Conservation (phyloP, 1,139 yeast genomes). For the Scheffersomyces segobiensis region DNA sequence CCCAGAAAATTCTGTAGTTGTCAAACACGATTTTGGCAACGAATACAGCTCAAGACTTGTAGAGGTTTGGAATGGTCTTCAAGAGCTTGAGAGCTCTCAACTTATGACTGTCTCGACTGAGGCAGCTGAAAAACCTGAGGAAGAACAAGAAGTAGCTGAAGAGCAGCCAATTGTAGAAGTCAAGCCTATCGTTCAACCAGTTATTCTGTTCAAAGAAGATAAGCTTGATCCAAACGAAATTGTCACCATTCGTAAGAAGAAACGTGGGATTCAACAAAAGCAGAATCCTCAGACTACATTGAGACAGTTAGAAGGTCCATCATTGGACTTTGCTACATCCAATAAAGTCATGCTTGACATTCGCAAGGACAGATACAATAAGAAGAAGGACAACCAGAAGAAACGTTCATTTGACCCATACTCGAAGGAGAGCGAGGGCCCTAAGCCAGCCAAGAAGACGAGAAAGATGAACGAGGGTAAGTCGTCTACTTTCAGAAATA, state of each 20-base stretch:
- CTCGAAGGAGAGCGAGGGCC: slow-evolving; percentile 45
- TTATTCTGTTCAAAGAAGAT: slow-evolving; percentile 1
- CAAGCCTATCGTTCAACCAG: slow-evolving; percentile 3
- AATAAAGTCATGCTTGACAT: slow-evolving; percentile 46
- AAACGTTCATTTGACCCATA: slow-evolving; percentile 66
- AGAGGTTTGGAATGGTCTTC: slow-evolving; percentile 18
- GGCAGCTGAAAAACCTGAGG: slow-evolving; percentile 7
- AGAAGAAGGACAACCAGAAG: slow-evolving; percentile 25
- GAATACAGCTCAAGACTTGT: slow-evolving; percentile 17
- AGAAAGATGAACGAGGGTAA: slow-evolving; percentile 44
- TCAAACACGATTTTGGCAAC: slow-evolving; percentile 19
- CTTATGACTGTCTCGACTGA: slow-evolving; percentile 2
- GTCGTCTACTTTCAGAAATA: slow-evolving; percentile 47
- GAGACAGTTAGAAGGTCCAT: slow-evolving; percentile 13
- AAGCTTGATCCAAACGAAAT: slow-evolving; percentile 49
- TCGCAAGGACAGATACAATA: slow-evolving; percentile 17
- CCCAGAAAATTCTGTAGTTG: slow-evolving; percentile 11
- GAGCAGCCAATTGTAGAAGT: slow-evolving; percentile 6
- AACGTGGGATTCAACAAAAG: slow-evolving; percentile 11
- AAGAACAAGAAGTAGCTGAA: slow-evolving; percentile 5
- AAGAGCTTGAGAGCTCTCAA: slow-evolving; percentile 12
- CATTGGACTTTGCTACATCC: slow-evolving; percentile 49
- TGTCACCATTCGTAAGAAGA: slow-evolving; percentile 49
- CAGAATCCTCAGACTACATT: slow-evolving; percentile 11
- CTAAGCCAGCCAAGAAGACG: slow-evolving; percentile 49